Base-by-base conservation (phyloP, 2,329 filamentous ascomycete genomes). In the Diaporthe aspalathi region DNA sequence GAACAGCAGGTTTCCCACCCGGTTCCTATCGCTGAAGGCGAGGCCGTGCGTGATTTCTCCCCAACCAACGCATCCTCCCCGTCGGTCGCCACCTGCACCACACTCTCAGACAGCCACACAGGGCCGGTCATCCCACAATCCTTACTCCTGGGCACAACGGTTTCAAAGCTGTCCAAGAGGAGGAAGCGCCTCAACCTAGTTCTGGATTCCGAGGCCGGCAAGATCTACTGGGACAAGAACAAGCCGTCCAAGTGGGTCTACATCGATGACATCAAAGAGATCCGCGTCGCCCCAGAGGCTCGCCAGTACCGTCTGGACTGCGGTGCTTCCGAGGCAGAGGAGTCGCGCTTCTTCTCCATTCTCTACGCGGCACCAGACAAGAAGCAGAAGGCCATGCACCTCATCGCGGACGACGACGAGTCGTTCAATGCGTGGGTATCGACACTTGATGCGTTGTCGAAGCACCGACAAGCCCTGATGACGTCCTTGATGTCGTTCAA, bases 261-360 rank as follows among this genome's bases (percentile, higher is more conserved):
- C 80, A 93, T 99, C 74, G 96, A 99, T 77, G 94, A 98, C 79
- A 95, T 99, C 77, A 92, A 93, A 77, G 94, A 97, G 78, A 94
- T 98, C 60, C 91, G 95, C 73, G 90, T 91, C 43, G 94, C 94
- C 22, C 88, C 89, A 16, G 94, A 98, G 79, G 94, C 95, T 22
- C 90, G 93, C 70, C 95, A 97, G 79, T 97, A 97, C 79, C 92
- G 94, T 52, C 91, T 95, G 76, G 95, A 98, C 80, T 93, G 93
- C 78, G 89, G 90, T 49, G 84, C 96, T 27, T 83, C 91, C 0
- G 88, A 91, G 66, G 84, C 89, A 7, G 88, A 90, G 49, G 92
- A 95, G 76, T 83, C 87, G 9, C 89, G 90, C 17, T 97, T 95
- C 89, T 95, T 98, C 78, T 97, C 95, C 35, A 94, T 99, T 75